phyloP scores from a whole-genome alignment of 352 stramenopile genomes.

The Globisporangium nodosum region DNA sequence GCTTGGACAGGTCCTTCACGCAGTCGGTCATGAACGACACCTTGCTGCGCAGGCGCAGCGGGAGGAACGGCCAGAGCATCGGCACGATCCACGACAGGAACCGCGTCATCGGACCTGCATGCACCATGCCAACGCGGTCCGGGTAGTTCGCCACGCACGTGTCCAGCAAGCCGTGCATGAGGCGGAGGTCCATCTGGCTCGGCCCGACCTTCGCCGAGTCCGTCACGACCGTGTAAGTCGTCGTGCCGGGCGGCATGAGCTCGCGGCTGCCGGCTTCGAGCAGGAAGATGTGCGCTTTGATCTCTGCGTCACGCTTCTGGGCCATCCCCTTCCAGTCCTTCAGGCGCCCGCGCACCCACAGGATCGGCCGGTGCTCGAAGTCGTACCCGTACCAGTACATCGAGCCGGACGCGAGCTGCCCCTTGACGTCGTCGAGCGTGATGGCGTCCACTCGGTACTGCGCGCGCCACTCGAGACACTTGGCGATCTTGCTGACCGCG shows the following conservation, averaged over 20 bases:
- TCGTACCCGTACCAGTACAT: slow-evolving; percentile 79
- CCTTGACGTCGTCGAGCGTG: slow-evolving; percentile 30
- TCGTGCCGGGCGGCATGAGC: slow-evolving; percentile 51
- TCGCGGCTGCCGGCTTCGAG: slow-evolving; percentile 43
- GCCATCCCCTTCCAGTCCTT: slow-evolving; percentile 60
- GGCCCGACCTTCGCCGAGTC: slow-evolving; percentile 43
- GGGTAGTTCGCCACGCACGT: slow-evolving; percentile 63
- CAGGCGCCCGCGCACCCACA: slow-evolving; percentile 56
- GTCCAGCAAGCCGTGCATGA: slow-evolving; percentile 60
- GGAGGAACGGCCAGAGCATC: slow-evolving; percentile 58
- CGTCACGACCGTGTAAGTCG: slow-evolving; percentile 59
- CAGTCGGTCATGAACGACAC: slow-evolving; percentile 60
- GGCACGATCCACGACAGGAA: slow-evolving; percentile 45
- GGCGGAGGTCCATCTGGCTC: slow-evolving; percentile 44
- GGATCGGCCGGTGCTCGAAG: slow-evolving; percentile 54
- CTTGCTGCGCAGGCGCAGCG: slow-evolving; percentile 41
- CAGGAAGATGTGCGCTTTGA: slow-evolving; percentile 54
- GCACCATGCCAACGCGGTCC: slow-evolving; percentile 55
- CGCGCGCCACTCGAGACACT: slow-evolving; percentile 43
- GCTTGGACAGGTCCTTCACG: slow-evolving; percentile 42
- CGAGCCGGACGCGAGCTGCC: slow-evolving; percentile 35
- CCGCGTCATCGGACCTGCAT: slow-evolving; percentile 48
- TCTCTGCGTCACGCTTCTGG: slow-evolving; percentile 38
- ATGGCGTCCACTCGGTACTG: slow-evolving; percentile 38
- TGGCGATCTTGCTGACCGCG: slow-evolving; percentile 53